phyloP scores from a whole-genome alignment of 306 rosid genomes.

The Citrullus colocynthis region DNA sequence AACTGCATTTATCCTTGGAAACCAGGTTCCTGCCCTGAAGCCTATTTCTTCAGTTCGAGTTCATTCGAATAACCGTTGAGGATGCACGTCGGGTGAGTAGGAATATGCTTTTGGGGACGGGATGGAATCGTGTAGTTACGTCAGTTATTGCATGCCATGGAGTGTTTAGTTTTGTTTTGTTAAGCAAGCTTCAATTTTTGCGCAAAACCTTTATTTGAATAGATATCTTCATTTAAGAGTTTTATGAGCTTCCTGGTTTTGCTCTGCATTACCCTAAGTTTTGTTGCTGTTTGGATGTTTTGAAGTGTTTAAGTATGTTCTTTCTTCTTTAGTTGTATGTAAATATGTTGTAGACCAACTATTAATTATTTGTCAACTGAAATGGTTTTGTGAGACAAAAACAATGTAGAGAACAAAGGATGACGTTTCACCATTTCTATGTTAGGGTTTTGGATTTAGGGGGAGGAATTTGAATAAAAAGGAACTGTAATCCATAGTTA shows the following conservation, averaged over 20 bases:
- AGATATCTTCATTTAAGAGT: background rate
- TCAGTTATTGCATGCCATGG: background rate
- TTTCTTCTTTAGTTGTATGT: background rate
- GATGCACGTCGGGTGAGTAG: background rate
- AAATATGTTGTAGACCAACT: background rate
- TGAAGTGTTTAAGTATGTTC: background rate
- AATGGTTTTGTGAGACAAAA: background rate
- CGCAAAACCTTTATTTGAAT: background rate
- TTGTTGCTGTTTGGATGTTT: background rate
- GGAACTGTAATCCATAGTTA: too few species aligned
- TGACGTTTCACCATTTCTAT: too few species aligned
- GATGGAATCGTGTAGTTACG: background rate
- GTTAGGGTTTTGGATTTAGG: too few species aligned
- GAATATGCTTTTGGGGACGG: background rate
- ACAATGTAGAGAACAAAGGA: background rate
- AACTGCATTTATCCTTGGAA: background rate
- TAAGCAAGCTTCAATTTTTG: background rate
- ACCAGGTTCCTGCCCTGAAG: background rate
- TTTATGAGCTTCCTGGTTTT: background rate
- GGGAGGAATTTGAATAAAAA: too few species aligned
- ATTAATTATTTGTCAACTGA: background rate
- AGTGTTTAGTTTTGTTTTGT: background rate
- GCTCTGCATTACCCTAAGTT: background rate
- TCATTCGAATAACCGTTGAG: background rate
- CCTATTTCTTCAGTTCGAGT: background rate